Conservation (phyloP, 176 grass and related monocot species). For the Zea luxurians region DNA sequence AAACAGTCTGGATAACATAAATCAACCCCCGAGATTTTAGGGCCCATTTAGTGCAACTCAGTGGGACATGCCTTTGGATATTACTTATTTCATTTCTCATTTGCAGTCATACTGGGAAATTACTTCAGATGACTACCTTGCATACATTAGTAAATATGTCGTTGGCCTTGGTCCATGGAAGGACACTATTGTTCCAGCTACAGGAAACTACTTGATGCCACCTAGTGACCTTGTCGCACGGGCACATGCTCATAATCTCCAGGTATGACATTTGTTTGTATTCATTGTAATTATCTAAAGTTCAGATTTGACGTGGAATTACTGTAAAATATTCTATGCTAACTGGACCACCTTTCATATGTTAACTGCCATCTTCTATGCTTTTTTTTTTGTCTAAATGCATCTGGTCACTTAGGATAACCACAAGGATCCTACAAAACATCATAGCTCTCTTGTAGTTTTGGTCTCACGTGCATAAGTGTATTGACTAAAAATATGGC, state of each 20-base stretch:
- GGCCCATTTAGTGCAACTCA: constrained; percentile 12
- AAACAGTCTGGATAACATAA: not conserved
- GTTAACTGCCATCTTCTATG: not conserved
- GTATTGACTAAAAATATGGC: not conserved
- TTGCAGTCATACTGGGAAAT: constrained; percentile 95
- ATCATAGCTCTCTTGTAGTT: not conserved
- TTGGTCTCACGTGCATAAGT: constrained; percentile 16
- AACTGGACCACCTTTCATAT: not conserved
- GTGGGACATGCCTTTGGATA: constrained; percentile 12
- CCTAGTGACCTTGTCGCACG: constrained; percentile 84
- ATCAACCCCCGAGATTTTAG: not conserved
- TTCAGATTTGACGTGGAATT: constrained; percentile 1
- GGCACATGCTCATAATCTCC: constrained; percentile 93
- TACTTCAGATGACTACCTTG: constrained; percentile 80
- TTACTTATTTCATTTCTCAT: constrained; percentile 37
- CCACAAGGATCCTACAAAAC: not conserved
- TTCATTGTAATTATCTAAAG: constrained; percentile 18
- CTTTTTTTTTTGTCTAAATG: not conserved
- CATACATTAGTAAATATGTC: constrained; percentile 75
- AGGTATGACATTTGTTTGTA: constrained; percentile 47
- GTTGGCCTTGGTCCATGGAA: constrained; percentile 95
- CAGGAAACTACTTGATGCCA: constrained; percentile 68
- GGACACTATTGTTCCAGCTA: constrained; percentile 74
- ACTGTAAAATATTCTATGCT: constrained; percentile 13
- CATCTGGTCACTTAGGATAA: constrained; percentile 1